Conservation (phyloP, 257 asterid species). For the Solanum bukasovii region DNA sequence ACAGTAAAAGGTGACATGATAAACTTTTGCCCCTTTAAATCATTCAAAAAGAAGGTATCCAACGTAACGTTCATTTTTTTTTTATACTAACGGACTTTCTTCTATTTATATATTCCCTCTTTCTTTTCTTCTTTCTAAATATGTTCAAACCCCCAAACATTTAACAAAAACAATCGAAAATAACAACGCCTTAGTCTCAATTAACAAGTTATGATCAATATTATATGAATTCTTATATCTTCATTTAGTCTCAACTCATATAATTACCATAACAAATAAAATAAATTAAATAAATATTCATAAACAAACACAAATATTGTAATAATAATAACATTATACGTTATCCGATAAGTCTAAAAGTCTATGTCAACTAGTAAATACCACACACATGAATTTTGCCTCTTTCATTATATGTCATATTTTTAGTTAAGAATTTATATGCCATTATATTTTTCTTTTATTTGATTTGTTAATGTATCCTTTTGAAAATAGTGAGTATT, state of each 20-base stretch:
- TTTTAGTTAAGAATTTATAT: neutral
- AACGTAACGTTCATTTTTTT: conserved; percentile 23
- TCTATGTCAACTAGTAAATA: neutral
- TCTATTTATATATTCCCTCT: conserved; percentile 3
- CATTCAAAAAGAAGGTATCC: conserved; percentile 30
- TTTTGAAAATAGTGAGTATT: neutral
- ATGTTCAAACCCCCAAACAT: conserved; percentile 18
- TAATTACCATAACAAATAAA: neutral
- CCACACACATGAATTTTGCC: neutral
- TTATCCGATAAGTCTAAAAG: neutral
- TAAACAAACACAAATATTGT: neutral
- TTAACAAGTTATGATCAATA: neutral
- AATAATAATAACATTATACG: neutral
- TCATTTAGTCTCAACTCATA: neutral
- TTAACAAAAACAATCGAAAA: neutral
- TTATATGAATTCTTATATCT: neutral
- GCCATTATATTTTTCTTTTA: neutral
- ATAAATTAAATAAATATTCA: neutral
- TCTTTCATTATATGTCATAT: neutral
- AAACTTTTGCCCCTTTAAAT: conserved; percentile 7
- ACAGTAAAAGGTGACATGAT: neutral
- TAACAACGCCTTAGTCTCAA: neutral
- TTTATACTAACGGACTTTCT: neutral
- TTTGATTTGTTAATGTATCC: neutral
- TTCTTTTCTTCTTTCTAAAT: neutral